phyloP scores from a whole-genome alignment of 2,329 filamentous ascomycete species.

The Fusarium floridanum region DNA sequence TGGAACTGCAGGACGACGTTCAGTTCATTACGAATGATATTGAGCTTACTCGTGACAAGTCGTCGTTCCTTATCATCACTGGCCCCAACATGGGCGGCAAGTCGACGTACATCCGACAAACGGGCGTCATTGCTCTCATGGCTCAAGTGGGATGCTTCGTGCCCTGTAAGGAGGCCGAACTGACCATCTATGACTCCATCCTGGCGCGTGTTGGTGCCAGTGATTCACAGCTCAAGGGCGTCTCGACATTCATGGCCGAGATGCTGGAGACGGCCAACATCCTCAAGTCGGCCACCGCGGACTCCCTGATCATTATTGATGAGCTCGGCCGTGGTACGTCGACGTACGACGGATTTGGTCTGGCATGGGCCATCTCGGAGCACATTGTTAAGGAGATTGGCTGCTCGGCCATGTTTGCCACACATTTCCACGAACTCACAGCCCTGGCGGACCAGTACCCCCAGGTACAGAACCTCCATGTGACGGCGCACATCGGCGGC shows the following conservation, averaged over 20 bases:
- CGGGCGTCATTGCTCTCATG: slow-evolving; percentile 96
- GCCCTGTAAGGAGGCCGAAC: slow-evolving; percentile 87
- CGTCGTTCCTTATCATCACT: slow-evolving; percentile 95
- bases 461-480: slow-evolving; percentile 92
- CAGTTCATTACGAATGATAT: slow-evolving; percentile 99
- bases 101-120: slow-evolving; percentile 97
- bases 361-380: slow-evolving; percentile 99
- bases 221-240: slow-evolving; percentile 96
- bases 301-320: slow-evolving; percentile 98
- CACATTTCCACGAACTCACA: slow-evolving; percentile 98
- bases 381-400: slow-evolving; percentile 96
- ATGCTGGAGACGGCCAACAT: slow-evolving; percentile 99
- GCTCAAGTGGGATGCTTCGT: slow-evolving; percentile 98
- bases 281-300: slow-evolving; percentile 93
- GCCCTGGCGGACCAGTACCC: slow-evolving; percentile 88
- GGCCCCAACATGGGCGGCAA: slow-evolving; percentile 99
- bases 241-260: slow-evolving; percentile 99
- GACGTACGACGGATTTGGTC: slow-evolving; percentile 97
- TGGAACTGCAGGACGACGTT: slow-evolving; percentile 98
- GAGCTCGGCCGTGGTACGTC: slow-evolving; percentile 96
- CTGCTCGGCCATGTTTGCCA: slow-evolving; percentile 95
- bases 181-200: slow-evolving; percentile 97
- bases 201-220: slow-evolving; percentile 95
- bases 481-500: slow-evolving; percentile 89
- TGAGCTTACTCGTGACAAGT: slow-evolving; percentile 79